Percentiles rank a stretch among this genome's conserved stretches.
These are phyloP conservation scores for Poa pratensis DNA, from an alignment of 176 grass and related monocot genomes.

Conservation along the genomic window DNA sequence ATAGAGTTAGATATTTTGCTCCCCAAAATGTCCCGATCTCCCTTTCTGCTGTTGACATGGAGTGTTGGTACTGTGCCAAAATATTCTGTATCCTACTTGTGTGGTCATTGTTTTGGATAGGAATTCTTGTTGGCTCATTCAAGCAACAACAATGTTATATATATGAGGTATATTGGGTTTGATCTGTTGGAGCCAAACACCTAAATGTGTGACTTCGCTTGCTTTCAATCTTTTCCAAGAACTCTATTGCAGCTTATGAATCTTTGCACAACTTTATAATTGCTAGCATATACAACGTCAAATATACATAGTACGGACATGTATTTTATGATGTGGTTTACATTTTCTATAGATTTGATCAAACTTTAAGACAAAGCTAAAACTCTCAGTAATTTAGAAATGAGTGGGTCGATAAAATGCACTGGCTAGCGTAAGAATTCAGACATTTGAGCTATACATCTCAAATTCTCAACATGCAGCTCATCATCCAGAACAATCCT, in stretches of 20 bases:
- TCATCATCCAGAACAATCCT: neutral
- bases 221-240: neutral
- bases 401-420: neutral
- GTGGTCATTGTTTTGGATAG: constrained; percentile 26
- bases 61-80: constrained; percentile 37
- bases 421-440: neutral
- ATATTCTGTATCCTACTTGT: neutral
- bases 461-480: neutral
- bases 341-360: neutral
- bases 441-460: neutral
- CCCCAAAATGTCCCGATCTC: constrained; percentile 20
- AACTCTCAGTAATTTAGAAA: neutral
- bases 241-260: neutral
- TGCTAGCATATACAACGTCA: neutral
- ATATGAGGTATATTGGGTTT: constrained; percentile 5
- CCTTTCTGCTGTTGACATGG: constrained; percentile 37
- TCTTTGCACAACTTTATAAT: neutral
- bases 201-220: neutral
- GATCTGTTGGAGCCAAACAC: neutral
- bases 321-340: neutral
- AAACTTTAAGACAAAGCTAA: neutral
- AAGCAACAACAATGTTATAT: constrained; percentile 10
- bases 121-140: constrained; percentile 21
- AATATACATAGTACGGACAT: neutral
- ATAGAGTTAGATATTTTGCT: constrained; percentile 46